Base-by-base conservation (phyloP, 2,329 filamentous ascomycete species). In the Rhytidhysteron rufulum region DNA sequence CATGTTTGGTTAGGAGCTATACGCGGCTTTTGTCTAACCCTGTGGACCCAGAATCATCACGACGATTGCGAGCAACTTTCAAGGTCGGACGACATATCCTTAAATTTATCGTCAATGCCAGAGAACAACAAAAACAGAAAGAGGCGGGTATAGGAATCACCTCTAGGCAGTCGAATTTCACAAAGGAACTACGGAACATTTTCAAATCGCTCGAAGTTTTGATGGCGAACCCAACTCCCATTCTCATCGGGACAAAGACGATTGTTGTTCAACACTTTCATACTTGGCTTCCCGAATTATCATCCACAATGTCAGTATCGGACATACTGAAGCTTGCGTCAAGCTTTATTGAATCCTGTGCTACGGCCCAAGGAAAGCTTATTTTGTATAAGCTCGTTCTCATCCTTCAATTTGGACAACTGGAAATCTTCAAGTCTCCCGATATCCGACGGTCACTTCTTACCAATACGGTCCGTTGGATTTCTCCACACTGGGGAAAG, bases 181-280 rank as follows among this genome's bases (percentile, higher is more conserved):
- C 83, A 34, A 80, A 88, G 45, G 87, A 96, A 53, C 70, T 97
- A 41, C 83, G 88, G 46, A 82, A 78, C 24, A 88, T 97, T 27
- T 97, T 97, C 72, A 90, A 89, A 60, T 86, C 88, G 1, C 74
- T 98, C 18, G 89, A 97, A 65, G 75, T 78, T 13, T 79, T 98
- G 68, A 96, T 98, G 88, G 82, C 83, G 44, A 95, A 88, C 62
- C 75, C 82, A 2, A 86, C 88, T 2, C 86, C 93, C 0, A 83
- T 90, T 15, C 72, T 97, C 18, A 86, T 97, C 11, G 93, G 93
- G 24, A 97, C 87, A 48, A 95, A 98, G 67, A 97, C 93, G 0
- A 72, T 98, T 36, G 83, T 94, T 2, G 89, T 97, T 10, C 93
- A 98, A 65, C 88, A 97, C 62, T 95, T 97, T 62, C 91, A 97